These are phyloP conservation scores for Trichoderma polysporum DNA, from an alignment of 2,329 filamentous ascomycete species.

Conservation along the genomic window DNA sequence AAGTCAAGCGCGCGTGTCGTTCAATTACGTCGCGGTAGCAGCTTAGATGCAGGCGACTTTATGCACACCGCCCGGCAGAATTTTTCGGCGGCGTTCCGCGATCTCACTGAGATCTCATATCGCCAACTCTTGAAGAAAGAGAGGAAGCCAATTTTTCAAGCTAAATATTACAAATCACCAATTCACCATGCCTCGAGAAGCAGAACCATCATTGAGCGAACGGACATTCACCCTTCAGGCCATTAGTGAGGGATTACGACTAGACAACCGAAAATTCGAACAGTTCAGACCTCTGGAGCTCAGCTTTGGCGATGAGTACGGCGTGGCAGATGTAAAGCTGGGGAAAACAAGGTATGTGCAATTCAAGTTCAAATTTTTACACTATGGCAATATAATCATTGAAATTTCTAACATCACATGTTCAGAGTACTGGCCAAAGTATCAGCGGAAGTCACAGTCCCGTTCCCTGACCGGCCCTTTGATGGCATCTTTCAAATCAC, in stretches of 20 bases:
- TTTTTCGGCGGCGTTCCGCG: constrained; percentile 28
- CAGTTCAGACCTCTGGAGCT: constrained; percentile 76
- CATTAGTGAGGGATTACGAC: constrained; percentile 73
- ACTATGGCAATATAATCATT: neutral
- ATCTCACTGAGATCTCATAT: constrained; percentile 25
- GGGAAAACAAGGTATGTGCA: constrained; percentile 78
- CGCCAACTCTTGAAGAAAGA: neutral
- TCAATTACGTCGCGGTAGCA: constrained; percentile 11
- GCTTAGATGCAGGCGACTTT: constrained; percentile 7
- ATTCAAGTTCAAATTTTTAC: neutral
- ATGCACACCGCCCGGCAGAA: constrained; percentile 53
- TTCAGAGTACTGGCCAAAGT: constrained; percentile 77
- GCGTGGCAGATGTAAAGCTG: constrained; percentile 79
- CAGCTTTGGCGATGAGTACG: constrained; percentile 86
- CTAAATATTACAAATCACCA: constrained; percentile 22
- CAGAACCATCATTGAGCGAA: constrained; percentile 85
- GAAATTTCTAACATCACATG: constrained; percentile 5
- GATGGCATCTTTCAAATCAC: constrained; percentile 93
- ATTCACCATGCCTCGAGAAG: constrained; percentile 81
- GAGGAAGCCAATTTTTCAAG: constrained; percentile 12
- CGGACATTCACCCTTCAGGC: constrained; percentile 82
- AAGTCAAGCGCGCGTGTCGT: constrained; percentile 1
- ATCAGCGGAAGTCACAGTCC: constrained; percentile 83
- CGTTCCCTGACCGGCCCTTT: constrained; percentile 84
- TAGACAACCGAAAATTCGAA: constrained; percentile 81